Conservation (phyloP, 768 basidiomycete species). For the Mycena sanguinolenta region DNA sequence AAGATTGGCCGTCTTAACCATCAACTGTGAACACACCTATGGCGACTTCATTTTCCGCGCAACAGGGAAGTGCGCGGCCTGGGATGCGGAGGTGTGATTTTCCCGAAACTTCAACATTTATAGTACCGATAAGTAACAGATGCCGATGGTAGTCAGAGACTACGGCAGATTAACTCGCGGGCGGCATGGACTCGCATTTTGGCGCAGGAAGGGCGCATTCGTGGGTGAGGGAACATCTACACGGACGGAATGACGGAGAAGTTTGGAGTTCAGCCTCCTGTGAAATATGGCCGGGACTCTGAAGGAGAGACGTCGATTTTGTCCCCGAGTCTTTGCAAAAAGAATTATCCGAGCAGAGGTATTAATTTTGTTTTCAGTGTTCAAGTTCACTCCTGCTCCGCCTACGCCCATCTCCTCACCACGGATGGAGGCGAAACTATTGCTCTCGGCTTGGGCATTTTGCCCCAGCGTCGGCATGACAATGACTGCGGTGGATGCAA, state of each 20-base stretch:
- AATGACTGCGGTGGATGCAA: constrained; percentile 27
- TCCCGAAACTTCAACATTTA: too few relatives aligned
- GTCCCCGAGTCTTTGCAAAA: constrained; percentile 44
- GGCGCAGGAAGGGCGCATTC: constrained; percentile 44
- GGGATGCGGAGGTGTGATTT: constrained; percentile 54
- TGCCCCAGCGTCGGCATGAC: constrained; percentile 36
- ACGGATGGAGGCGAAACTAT: constrained; percentile 36
- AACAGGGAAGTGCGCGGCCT: constrained; percentile 46
- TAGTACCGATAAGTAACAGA: not conserved
- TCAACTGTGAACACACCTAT: constrained; percentile 44
- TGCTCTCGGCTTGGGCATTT: constrained; percentile 43
- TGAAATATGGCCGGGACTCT: constrained; percentile 34
- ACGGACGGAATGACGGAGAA: constrained; percentile 41
- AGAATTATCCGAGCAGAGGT: too few relatives aligned
- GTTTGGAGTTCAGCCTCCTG: constrained; percentile 41
- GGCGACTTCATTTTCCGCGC: constrained; percentile 48
- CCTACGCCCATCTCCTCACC: constrained; percentile 48
- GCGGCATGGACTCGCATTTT: constrained; percentile 35
- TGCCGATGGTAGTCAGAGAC: constrained; percentile 44
- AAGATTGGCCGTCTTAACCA: not conserved
- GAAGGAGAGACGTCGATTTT: constrained; percentile 46
- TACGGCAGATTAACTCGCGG: constrained; percentile 46
- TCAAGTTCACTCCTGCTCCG: constrained; percentile 49
- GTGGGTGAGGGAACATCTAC: constrained; percentile 50
- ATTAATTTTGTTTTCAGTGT: too few relatives aligned